Base-by-base conservation (phyloP, 805 yeast genomes). In the Monosporozyma aerobia region DNA sequence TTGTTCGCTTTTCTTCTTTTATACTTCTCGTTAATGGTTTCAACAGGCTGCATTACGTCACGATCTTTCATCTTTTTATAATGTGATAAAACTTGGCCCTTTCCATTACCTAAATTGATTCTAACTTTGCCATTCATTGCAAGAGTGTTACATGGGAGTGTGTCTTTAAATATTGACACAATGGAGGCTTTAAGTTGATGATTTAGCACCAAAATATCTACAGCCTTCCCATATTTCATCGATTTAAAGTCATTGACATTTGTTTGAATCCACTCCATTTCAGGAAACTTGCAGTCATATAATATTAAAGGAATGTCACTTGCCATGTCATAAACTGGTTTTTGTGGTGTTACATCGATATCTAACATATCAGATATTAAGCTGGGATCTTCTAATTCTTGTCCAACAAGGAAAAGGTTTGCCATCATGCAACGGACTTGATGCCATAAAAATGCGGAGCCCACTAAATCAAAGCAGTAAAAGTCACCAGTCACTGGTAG, bases 361-460 rank as follows among this genome's bases (percentile, higher is more conserved):
- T 92, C 77, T 45, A 90, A 65, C 54, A 94, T 70, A 2, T 80
- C 76, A 11, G 68, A 66, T 1, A 94, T 73, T 0, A 89, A 67
- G 0, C 67, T 61, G 0, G 89, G 84, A 0, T 64, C 53, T 66
- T 94, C 99, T 22, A 79, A 74, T 14, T 73, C 73, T 67, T 90
- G 96, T 0, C 97, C 99, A 7, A 90, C 82, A 25, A 85, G 69
- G 51, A 94, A 80, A 52, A 94, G 66, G 10, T 86, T 73, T 0
- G 96, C 96, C 72, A 90, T 80, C 94, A 94, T 94, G 59, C 96
- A 90, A 53, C 99, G 78, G 19, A 94, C 99, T 69, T 94, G 99
- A 66, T 94, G 98, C 98, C 98, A 94, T 52, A 94, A 70, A 60
- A 94, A 94, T 8, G 98, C 99, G 1, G 87, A 74, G 0, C 99